Evolutionary conservation across 2,329 filamentous ascomycete species (phyloP), one percentile per base, ranked within the genome.

Genomic region (Fusarium odoratissimum): DNA sequence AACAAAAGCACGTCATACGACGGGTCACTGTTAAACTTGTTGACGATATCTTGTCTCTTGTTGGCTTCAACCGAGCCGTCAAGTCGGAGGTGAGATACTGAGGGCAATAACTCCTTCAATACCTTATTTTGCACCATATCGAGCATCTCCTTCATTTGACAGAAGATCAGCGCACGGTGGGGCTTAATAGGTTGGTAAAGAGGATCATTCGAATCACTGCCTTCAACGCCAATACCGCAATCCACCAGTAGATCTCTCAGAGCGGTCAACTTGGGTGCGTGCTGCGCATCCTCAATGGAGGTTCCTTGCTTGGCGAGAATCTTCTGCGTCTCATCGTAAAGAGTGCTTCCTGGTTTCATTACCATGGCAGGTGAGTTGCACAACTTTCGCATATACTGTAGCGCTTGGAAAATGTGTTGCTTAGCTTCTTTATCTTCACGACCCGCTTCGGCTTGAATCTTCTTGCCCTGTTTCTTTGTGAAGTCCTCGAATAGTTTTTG

Each of bases 101-200:
- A 93, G 2, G 96, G 96, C n/a, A 99, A 88, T 83, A 98, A 88
- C 78, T 93, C 92, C 81, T 94, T 94, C 42, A 99, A 85, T 2
- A 99, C 96, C 64, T 95, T 95, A 77, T 93, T 94, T 80, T 98
- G 95, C 5, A 99, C 97, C 90, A 99, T 98, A 82, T 99, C 96
- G 30, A 99, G 88, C 97, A 99, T 99, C 82, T 99, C 96, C 84
- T 99, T 99, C 94, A 99, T 98, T 81, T 99, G 96, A 78, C 96
- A 99, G 87, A 99, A 99, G 75, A 99, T 93, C 33, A 99, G 89
- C 1, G 96, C 97, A 48, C 96, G 93, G 80, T 99, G 96, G 35
- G 95, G 96, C 69, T 96, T 97, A 80, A 99, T 97, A 44, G 95
- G 97, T 81, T 94, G 88, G 77, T 91, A 91, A 21, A 91, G 83